A percentile compares a stretch with the other conserved stretches of the same genome.
Evolutionary conservation across 208 protist genomes (phyloP).

Genomic region (Wallacemonas rigidus): DNA sequence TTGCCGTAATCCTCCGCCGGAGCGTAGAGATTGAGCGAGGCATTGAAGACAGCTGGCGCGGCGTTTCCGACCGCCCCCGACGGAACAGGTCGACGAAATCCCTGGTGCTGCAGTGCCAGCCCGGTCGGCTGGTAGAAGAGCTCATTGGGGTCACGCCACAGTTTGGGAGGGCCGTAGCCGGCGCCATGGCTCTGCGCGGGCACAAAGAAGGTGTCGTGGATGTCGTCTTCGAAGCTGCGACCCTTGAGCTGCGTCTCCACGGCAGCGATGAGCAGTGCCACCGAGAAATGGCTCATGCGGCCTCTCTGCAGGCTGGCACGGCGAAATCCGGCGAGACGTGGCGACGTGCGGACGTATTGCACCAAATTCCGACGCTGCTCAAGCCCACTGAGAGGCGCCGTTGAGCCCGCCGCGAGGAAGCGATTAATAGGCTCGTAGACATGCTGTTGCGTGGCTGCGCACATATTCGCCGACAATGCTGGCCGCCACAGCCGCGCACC

Average conservation of each 20-base stretch:
- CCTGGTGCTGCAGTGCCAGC: conserved; percentile 61
- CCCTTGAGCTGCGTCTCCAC: conserved; percentile 72
- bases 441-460: conserved; percentile 35
- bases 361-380: conserved; percentile 71
- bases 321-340: conserved; percentile 20
- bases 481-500: conserved; percentile 25
- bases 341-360: conserved; percentile 58
- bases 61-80: conserved; percentile 46
- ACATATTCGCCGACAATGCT: conserved; percentile 34
- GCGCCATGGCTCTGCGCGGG: conserved; percentile 61
- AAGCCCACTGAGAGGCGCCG: conserved; percentile 36
- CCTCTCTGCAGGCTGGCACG: conserved; percentile 18
- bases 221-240: conserved; percentile 66
- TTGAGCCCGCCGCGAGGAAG: conserved; percentile 50
- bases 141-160: conserved; percentile 81
- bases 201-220: conserved; percentile 66
- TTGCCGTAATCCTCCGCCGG: conserved; percentile 84
- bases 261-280: conserved; percentile 72
- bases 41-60: conserved; percentile 67
- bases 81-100: conserved; percentile 45
- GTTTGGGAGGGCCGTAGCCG: conserved; percentile 65
- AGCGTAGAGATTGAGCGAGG: conserved; percentile 75
- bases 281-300: conserved; percentile 65
- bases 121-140: conserved; percentile 84
- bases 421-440: conserved; percentile 61